phyloP scores from a whole-genome alignment of 192 early-diverging fungal species.

The Lunasporangiospora selenospora region DNA sequence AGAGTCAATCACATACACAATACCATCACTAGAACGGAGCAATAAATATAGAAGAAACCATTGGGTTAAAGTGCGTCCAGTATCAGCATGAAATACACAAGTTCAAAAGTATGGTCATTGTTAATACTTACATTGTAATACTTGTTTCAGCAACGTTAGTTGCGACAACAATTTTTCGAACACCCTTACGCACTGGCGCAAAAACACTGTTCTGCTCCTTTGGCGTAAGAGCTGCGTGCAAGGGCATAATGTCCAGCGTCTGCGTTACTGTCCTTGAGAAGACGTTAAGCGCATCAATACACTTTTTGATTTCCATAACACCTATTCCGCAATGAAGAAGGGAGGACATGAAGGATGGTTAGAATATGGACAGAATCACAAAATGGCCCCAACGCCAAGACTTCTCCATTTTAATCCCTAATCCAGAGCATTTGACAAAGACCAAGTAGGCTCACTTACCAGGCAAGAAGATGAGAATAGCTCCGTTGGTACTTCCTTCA shows the following conservation, averaged over 20 bases:
- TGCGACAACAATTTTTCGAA: constrained; percentile 73
- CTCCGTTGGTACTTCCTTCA: constrained; percentile 50
- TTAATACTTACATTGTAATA: constrained; percentile 66
- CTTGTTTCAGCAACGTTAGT: constrained; percentile 86
- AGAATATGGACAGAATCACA: background rate
- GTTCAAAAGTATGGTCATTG: background rate
- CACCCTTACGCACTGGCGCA: constrained; percentile 50
- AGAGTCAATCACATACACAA: constrained; percentile 75
- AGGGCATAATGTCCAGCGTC: constrained; percentile 62
- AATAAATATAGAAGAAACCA: constrained; percentile 35
- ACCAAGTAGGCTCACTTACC: constrained; percentile 53
- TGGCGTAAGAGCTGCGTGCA: constrained; percentile 74
- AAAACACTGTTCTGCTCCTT: constrained; percentile 75
- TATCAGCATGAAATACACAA: background rate
- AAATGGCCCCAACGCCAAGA: too few relatives aligned
- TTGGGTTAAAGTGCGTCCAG: background rate
- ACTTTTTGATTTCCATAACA: constrained; percentile 74
- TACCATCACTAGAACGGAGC: constrained; percentile 63
- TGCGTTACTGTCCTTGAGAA: constrained; percentile 29
- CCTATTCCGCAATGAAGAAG: constrained; percentile 31
- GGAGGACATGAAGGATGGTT: background rate
- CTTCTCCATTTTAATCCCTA: too few relatives aligned
- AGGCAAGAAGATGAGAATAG: constrained; percentile 76
- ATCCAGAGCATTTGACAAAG: too few relatives aligned
- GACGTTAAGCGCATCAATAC: constrained; percentile 61